phyloP scores from a whole-genome alignment of 345 rosid species.

The Pugionium cornutum region DNA sequence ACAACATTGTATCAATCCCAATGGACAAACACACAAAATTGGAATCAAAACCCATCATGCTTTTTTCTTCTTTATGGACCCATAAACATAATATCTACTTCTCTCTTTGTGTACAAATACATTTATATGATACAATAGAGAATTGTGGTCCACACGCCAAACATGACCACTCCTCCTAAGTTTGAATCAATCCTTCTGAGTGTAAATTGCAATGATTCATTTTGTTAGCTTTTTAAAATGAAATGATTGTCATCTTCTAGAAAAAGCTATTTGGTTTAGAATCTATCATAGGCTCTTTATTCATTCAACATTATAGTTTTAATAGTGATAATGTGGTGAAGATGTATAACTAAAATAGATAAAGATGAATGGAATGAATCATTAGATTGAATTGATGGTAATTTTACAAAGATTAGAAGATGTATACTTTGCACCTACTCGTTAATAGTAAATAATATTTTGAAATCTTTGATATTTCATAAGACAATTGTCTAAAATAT shows the following conservation, averaged over 20 bases:
- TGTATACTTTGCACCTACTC: too few species aligned
- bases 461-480: too few species aligned
- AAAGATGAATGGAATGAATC: background rate
- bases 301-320: slow-evolving; percentile 13
- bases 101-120: slow-evolving; percentile 21
- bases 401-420: too few species aligned
- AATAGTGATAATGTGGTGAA: background rate
- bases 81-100: slow-evolving; percentile 29
- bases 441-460: too few species aligned
- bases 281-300: slow-evolving; percentile 24
- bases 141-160: slow-evolving; percentile 32
- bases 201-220: slow-evolving; percentile 27
- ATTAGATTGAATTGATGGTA: too few species aligned
- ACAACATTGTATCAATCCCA: slow-evolving; percentile 26
- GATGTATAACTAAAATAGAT: background rate
- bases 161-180: slow-evolving; percentile 23
- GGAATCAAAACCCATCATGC: slow-evolving; percentile 42
- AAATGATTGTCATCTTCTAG: slow-evolving; percentile 28
- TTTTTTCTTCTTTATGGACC: slow-evolving; percentile 37
- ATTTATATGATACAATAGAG: slow-evolving; percentile 1
- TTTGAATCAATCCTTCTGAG: slow-evolving; percentile 10
- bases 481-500: too few species aligned
- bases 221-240: slow-evolving; percentile 25
- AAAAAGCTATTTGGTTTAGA: slow-evolving; percentile 20
- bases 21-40: slow-evolving; percentile 38